Percentiles rank a stretch among this genome's conserved stretches.
These are phyloP conservation scores for Neurospora sp. DNA, from an alignment of 495 filamentous ascomycete genomes.

Conservation along the genomic window DNA sequence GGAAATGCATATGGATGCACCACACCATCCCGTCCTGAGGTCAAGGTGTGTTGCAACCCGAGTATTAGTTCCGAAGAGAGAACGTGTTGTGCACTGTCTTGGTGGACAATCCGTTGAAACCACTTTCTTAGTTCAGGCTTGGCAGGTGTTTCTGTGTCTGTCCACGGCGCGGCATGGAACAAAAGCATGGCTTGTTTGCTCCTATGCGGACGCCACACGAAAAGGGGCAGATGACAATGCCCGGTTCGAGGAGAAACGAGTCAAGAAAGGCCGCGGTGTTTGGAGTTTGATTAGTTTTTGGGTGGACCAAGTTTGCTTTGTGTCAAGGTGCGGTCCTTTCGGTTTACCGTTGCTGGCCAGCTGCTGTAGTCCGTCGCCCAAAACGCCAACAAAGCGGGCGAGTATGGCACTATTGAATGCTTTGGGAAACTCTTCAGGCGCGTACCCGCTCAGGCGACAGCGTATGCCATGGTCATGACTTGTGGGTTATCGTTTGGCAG, in stretches of 20 bases:
- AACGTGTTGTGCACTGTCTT: not conserved
- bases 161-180: not conserved
- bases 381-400: not conserved
- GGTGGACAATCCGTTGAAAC: not conserved
- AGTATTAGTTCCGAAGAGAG: not conserved
- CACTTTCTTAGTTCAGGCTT: not conserved
- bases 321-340: not conserved
- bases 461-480: not conserved
- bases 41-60: not conserved
- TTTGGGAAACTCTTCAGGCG: not conserved
- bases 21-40: not conserved
- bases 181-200: not conserved
- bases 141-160: not conserved
- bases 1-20: not conserved
- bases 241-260: not conserved
- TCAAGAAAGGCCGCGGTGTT: not conserved
- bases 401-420: not conserved
- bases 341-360: not conserved
- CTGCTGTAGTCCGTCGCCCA: not conserved
- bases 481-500: not conserved
- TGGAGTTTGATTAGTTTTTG: not conserved
- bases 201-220: not conserved
- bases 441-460: not conserved
- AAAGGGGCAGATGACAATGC: not conserved
- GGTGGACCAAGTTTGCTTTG: not conserved